phyloP scores from a whole-genome alignment of 208 protist genomes.

The Trypanosoma boissoni region DNA sequence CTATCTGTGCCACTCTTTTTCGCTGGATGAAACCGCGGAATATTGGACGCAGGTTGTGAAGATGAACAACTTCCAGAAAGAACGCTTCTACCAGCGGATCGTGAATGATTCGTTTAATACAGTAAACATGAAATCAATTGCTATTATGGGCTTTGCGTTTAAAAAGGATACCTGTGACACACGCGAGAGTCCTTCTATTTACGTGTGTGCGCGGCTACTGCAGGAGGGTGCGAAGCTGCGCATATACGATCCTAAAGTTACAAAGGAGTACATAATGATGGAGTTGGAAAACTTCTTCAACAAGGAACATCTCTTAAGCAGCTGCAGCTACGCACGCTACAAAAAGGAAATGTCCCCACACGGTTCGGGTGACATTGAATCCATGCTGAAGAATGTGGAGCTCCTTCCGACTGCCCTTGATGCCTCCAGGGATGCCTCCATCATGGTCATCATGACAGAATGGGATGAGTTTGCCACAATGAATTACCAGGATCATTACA shows the following conservation, averaged over 20 bases:
- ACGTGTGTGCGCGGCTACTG: constrained; percentile 83
- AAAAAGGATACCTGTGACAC: constrained; percentile 98
- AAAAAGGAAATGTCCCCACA: not conserved
- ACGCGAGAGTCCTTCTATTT: constrained; percentile 92
- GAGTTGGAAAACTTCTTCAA: constrained; percentile 72
- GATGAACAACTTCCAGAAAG: constrained; percentile 97
- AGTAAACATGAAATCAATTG: constrained; percentile 91
- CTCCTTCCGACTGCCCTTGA: constrained; percentile 57
- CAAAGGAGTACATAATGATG: constrained; percentile 42
- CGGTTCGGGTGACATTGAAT: not conserved
- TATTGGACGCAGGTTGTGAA: constrained; percentile 95
- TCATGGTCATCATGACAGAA: constrained; percentile 95
- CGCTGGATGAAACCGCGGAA: constrained; percentile 90
- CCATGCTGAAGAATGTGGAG: constrained; percentile 27
- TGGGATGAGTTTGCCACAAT: constrained; percentile 95
- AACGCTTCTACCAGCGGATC: constrained; percentile 89
- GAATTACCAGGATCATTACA: constrained; percentile 88
- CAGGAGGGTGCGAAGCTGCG: constrained; percentile 87
- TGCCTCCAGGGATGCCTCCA: constrained; percentile 75
- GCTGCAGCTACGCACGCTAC: constrained; percentile 3
- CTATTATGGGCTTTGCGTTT: constrained; percentile 96
- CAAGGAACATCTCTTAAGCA: constrained; percentile 20
- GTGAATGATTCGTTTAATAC: constrained; percentile 92
- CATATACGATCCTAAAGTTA: constrained; percentile 97
- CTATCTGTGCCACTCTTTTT: constrained; percentile 93